These are phyloP conservation scores for Epichloe amarillans DNA, from an alignment of 2,329 filamentous ascomycete genomes.

Conservation along the genomic window DNA sequence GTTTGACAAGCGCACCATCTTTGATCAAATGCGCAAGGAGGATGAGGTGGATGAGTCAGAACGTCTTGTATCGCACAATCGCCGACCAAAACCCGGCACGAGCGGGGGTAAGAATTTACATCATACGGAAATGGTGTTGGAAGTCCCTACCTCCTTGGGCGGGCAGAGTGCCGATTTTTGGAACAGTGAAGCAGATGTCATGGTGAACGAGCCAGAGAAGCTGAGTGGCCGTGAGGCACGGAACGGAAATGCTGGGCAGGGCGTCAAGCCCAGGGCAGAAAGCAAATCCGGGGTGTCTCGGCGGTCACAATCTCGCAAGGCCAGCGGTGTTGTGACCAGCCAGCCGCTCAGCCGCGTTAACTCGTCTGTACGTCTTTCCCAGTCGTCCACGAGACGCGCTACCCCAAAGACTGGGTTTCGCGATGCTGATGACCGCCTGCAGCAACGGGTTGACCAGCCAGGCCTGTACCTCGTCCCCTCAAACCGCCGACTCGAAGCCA, in stretches of 20 bases:
- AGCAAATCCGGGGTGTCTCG: slow-evolving; percentile 35
- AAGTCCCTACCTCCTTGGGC: slow-evolving; percentile 32
- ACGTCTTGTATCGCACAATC: slow-evolving; percentile 82
- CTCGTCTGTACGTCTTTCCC: slow-evolving; percentile 27
- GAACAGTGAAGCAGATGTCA: slow-evolving; percentile 64
- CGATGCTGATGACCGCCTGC: slow-evolving; percentile 19
- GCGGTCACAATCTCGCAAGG: slow-evolving; percentile 45
- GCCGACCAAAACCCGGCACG: slow-evolving; percentile 53
- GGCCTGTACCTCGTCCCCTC: slow-evolving; percentile 43
- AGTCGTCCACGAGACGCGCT: slow-evolving; percentile 17
- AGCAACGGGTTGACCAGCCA: slow-evolving; percentile 23
- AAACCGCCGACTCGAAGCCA: slow-evolving; percentile 45
- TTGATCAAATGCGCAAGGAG: slow-evolving; percentile 81
- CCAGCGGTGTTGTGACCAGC: slow-evolving; percentile 28
- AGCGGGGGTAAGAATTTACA: slow-evolving; percentile 81
- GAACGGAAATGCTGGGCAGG: slow-evolving; percentile 25
- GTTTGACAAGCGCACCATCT: slow-evolving; percentile 86
- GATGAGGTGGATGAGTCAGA: slow-evolving; percentile 82
- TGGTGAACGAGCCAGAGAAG: slow-evolving; percentile 31
- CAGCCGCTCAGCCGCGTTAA: slow-evolving; percentile 34
- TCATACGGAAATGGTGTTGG: slow-evolving; percentile 82
- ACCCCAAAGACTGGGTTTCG: slow-evolving; percentile 17
- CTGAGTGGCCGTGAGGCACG: slow-evolving; percentile 36
- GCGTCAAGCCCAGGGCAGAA: slow-evolving; percentile 30
- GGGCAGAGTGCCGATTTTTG: slow-evolving; percentile 43